Base-by-base conservation (phyloP, 768 basidiomycete genomes). In the Termitomyces sp. region DNA sequence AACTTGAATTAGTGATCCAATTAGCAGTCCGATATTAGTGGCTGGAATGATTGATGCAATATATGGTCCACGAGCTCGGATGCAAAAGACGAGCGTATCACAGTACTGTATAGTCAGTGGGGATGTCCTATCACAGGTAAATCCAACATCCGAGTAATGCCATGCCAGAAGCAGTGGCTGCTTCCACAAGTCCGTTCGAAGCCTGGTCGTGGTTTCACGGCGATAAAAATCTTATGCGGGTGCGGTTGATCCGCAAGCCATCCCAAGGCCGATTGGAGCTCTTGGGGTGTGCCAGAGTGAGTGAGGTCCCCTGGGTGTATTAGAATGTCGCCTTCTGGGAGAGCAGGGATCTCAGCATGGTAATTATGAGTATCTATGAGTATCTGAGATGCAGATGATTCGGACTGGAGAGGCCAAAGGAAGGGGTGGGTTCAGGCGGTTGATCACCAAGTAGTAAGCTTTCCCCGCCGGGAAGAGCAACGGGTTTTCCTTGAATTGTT, bases 271-370 rank as follows among this genome's bases (percentile, higher is more conserved):
- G 58, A 56, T 36, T 62, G 53, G 16, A 77, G 64, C 53, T 78
- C 72, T 27, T 59, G n/a, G 12, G 52, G 47, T 18, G 73, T 71
- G 2, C 78, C 73, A 4, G 70, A 72, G 22, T 72, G 62, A 9
- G 77, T 76, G 34, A 78, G 69, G 58, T 78, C 73, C 12, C 74
- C 78, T 5, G 76, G 67, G 46, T 78, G 76, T 45, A 79, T 72
- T 37, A 78, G 69, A 47, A 78, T 71, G 62, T 79, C 75, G 53
- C 76, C 76, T 30, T 58, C 27, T 43, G 77, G 76, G 36, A 76
- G 62, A 20, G 62, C 32, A 7, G 72, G 63, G 34, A 63, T 63
- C 12, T 60, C 43, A 32, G 22, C 5, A 43, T 74, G 73, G 20
- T 63, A 58, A 61, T 69, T 75, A 61, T 75, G 76, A 7, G n/a